These are phyloP conservation scores for Gracilaria caudata DNA, from an alignment of 23 red algal genomes.

Conservation along the genomic window DNA sequence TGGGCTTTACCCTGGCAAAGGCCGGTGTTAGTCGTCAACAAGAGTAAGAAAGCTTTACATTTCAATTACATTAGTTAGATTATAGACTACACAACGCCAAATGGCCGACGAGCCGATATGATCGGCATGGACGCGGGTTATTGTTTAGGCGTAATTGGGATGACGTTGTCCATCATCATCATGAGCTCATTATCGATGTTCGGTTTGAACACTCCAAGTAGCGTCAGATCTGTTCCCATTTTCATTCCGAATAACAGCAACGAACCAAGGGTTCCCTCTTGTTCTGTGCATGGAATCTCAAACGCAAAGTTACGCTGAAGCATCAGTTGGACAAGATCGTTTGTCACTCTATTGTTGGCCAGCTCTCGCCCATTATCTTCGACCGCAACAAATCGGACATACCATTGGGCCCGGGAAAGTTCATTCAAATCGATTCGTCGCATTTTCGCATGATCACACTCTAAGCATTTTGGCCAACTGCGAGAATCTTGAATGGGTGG, in stretches of 20 bases:
- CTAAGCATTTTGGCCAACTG: constrained; percentile 56
- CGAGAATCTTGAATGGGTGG: constrained; percentile 9
- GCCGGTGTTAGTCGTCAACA: background rate
- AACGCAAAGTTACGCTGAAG: constrained; percentile 45
- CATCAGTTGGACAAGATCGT: constrained; percentile 57
- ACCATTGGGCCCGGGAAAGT: constrained; percentile 61
- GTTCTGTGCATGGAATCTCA: constrained; percentile 69
- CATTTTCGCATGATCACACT: constrained; percentile 50
- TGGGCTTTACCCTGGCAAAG: background rate
- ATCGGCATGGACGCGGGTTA: background rate
- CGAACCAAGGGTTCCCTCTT: constrained; percentile 30
- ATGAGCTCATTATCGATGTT: constrained; percentile 3
- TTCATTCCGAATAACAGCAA: constrained; percentile 58
- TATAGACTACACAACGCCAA: background rate
- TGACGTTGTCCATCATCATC: constrained; percentile 14
- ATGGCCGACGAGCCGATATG: background rate
- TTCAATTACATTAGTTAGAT: background rate
- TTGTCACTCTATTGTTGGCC: background rate
- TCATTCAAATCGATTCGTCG: constrained; percentile 10
- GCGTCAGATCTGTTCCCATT: constrained; percentile 2
- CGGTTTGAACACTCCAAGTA: constrained; percentile 73
- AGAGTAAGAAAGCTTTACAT: background rate
- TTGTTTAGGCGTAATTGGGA: background rate
- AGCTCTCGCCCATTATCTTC: constrained; percentile 15
- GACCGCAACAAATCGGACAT: constrained; percentile 46